Percentiles rank a stretch among this genome's conserved stretches.
These are phyloP conservation scores for Vigna hirtella DNA, from an alignment of 306 rosid species.

Conservation along the genomic window DNA sequence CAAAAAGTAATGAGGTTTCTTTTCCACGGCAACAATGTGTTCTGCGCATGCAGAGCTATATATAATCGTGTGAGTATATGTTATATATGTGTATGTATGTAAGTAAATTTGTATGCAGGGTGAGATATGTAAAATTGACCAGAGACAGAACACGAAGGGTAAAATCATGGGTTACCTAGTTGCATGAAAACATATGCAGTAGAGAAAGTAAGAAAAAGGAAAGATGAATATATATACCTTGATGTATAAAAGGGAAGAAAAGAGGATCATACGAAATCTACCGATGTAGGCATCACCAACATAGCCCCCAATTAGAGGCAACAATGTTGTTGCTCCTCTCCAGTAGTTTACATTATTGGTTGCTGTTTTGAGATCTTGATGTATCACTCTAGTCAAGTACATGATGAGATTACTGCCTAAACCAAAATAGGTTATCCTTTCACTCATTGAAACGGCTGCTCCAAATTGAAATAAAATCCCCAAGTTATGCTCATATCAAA, in stretches of 20 bases:
- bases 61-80: too few species aligned
- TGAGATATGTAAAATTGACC: not conserved
- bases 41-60: too few species aligned
- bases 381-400: conserved; percentile 52
- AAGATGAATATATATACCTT: conserved; percentile 37
- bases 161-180: not conserved
- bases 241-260: conserved; percentile 48
- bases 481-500: not conserved
- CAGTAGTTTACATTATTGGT: conserved; percentile 56
- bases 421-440: conserved; percentile 50
- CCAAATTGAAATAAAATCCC: conserved; percentile 17
- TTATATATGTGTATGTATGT: too few species aligned
- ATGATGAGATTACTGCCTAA: conserved; percentile 49
- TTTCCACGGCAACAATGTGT: not conserved
- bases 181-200: not conserved
- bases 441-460: conserved; percentile 46
- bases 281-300: conserved; percentile 58
- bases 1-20: not conserved
- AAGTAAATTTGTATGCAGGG: not conserved
- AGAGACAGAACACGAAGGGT: not conserved
- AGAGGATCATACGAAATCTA: conserved; percentile 42
- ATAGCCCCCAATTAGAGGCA: conserved; percentile 56
- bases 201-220: not conserved
- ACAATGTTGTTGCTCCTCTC: conserved; percentile 52
- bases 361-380: conserved; percentile 56